Evolutionary conservation across 208 protist genomes (phyloP).

Genomic region (Sergeia podlipaevii): DNA sequence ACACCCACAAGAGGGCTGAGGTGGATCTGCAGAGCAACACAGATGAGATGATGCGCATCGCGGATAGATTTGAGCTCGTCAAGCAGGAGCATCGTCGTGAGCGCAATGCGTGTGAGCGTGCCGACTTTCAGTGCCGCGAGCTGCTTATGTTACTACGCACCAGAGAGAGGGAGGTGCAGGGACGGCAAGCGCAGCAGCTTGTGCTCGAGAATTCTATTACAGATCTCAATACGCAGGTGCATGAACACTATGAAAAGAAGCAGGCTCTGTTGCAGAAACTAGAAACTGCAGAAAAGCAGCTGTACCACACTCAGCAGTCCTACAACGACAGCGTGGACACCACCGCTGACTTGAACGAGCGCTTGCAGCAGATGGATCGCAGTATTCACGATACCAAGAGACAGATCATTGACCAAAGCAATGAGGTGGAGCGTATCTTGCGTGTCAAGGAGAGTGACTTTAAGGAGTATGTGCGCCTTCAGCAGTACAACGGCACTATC

Average conservation of each 20-base stretch:
- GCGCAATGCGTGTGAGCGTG: slow-evolving; percentile 79
- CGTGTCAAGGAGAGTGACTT: slow-evolving; percentile 77
- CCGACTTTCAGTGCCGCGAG: slow-evolving; percentile 88
- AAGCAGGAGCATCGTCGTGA: slow-evolving; percentile 85
- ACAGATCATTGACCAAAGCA: slow-evolving; percentile 53
- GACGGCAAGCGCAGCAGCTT: slow-evolving; percentile 23
- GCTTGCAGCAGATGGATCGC: slow-evolving; percentile 62
- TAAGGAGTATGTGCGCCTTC: slow-evolving; percentile 64
- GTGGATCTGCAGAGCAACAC: slow-evolving; percentile 44
- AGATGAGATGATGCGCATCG: slow-evolving; percentile 52
- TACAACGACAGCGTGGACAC: slow-evolving; percentile 91
- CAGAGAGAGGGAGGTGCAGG: slow-evolving; percentile 54
- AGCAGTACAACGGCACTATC: slow-evolving; percentile 87
- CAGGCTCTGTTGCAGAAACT: slow-evolving; percentile 80
- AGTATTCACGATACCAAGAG: slow-evolving; percentile 74
- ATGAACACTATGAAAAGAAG: slow-evolving; percentile 45
- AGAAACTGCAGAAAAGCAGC: slow-evolving; percentile 86
- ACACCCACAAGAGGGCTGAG: slow-evolving; percentile 33
- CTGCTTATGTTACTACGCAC: slow-evolving; percentile 75
- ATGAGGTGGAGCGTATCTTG: slow-evolving; percentile 50
- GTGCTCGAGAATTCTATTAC: slow-evolving; percentile 25
- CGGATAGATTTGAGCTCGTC: slow-evolving; percentile 50
- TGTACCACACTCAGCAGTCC: slow-evolving; percentile 83
- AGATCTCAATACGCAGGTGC: slow-evolving; percentile 50
- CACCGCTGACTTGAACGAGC: slow-evolving; percentile 83